phyloP scores from a whole-genome alignment of 768 basidiomycete species.

The Termitomyces sp. region DNA sequence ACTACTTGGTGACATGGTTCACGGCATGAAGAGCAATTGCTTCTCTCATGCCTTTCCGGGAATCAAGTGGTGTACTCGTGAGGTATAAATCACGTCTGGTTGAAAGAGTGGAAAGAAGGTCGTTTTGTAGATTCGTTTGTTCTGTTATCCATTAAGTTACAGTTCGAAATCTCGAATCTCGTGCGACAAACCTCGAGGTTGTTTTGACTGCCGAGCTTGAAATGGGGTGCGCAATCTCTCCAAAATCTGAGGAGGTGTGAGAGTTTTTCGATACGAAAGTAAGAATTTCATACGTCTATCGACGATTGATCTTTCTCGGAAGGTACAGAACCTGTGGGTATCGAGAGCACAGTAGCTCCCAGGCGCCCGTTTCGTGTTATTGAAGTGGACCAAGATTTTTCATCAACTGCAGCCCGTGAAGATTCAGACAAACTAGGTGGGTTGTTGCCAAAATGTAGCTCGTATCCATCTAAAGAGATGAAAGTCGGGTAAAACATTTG shows the following conservation, averaged over 20 bases:
- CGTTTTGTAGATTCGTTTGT: slow-evolving; percentile 52
- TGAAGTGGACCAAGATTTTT: slow-evolving; percentile 49
- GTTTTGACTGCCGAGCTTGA: slow-evolving; percentile 44
- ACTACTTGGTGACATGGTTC: slow-evolving; percentile 87
- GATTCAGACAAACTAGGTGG: slow-evolving; percentile 46
- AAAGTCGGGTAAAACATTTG: background rate
- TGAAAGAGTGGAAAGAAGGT: slow-evolving; percentile 59
- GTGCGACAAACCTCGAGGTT: slow-evolving; percentile 40
- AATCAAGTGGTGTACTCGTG: slow-evolving; percentile 58
- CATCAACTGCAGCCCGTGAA: slow-evolving; percentile 48
- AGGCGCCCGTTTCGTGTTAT: slow-evolving; percentile 51
- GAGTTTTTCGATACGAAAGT: background rate
- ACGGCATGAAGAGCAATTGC: slow-evolving; percentile 73
- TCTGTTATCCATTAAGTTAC: slow-evolving; percentile 26
- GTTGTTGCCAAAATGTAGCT: slow-evolving; percentile 66
- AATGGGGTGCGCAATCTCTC: slow-evolving; percentile 56
- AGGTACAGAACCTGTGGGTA: slow-evolving; percentile 34
- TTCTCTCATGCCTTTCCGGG: slow-evolving; percentile 60
- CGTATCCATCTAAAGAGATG: slow-evolving; percentile 45
- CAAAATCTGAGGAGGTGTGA: slow-evolving; percentile 36
- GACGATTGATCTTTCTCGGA: slow-evolving; percentile 21
- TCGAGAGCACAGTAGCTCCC: slow-evolving; percentile 46
- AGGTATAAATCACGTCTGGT: slow-evolving; percentile 76
- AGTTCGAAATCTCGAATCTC: background rate
- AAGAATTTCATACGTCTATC: slow-evolving; percentile 23